Conservation (phyloP, 306 rosid genomes). For the Clitoria ternatea region DNA sequence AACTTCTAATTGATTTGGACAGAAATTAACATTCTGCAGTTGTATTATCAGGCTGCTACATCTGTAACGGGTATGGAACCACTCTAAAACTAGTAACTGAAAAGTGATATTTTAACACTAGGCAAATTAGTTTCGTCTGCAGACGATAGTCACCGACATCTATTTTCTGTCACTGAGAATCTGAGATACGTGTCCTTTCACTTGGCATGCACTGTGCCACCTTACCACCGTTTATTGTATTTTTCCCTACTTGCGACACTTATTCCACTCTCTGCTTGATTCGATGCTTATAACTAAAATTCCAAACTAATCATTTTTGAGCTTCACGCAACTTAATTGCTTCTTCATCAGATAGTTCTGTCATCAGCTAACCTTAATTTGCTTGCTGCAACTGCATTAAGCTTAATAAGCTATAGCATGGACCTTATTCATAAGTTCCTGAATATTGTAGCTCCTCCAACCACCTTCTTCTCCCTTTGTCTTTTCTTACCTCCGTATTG, state of each 20-base stretch:
- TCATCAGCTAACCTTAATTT: too few relatives aligned
- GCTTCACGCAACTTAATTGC: neutral
- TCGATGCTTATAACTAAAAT: neutral
- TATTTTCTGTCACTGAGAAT: neutral
- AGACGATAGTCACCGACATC: neutral
- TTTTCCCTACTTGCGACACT: neutral
- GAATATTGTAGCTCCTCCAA: slow-evolving; percentile 49
- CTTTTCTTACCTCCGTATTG: slow-evolving; percentile 52
- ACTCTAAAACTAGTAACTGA: neutral
- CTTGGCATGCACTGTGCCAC: slow-evolving; percentile 40
- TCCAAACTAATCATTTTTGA: neutral
- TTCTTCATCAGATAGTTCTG: neutral
- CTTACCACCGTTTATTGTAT: too few relatives aligned
- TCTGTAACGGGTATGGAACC: neutral
- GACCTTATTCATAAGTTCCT: slow-evolving; percentile 46
- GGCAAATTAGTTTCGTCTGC: neutral
- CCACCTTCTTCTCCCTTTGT: slow-evolving; percentile 51
- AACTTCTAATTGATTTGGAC: too few relatives aligned
- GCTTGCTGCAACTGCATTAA: too few relatives aligned
- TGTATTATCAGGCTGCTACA: neutral
- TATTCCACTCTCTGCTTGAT: neutral
- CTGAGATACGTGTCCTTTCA: slow-evolving; percentile 29
- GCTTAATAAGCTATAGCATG: neutral
- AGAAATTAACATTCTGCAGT: too few relatives aligned
- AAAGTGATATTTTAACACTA: neutral